phyloP scores from a whole-genome alignment of 2,329 filamentous ascomycete species.

The Diplodia scrobiculata region DNA sequence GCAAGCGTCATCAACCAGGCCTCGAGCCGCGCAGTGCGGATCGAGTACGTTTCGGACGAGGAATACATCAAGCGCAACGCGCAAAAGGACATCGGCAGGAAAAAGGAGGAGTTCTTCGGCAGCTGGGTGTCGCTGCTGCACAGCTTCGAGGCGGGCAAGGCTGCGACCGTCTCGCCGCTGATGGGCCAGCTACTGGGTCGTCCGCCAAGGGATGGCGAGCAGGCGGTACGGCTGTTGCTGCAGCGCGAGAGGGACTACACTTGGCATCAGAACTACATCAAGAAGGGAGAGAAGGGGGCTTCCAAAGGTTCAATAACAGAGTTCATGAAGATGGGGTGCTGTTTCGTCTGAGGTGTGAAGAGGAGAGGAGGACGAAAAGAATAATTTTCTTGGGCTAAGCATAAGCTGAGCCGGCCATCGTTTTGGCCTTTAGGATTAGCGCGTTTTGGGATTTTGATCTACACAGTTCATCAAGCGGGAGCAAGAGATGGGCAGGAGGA shows the following conservation, averaged over 20 bases:
- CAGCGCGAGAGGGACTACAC: slow-evolving; percentile 43
- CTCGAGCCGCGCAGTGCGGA: slow-evolving; percentile 39
- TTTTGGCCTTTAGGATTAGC: slow-evolving; percentile 2
- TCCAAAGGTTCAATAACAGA: neutral
- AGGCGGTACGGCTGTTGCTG: slow-evolving; percentile 27
- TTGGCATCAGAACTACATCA: slow-evolving; percentile 51
- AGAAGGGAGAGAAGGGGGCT: neutral
- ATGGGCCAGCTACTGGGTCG: slow-evolving; percentile 35
- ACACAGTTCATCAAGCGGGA: neutral
- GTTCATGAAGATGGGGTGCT: slow-evolving; percentile 19
- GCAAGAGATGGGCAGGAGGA: neutral
- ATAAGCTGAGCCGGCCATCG: neutral
- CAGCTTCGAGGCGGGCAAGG: slow-evolving; percentile 33
- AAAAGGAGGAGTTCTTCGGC: slow-evolving; percentile 43
- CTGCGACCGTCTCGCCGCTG: slow-evolving; percentile 32
- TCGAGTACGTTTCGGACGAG: slow-evolving; percentile 42
- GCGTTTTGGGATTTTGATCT: slow-evolving; percentile 15
- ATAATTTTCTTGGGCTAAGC: neutral
- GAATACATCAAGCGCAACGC: slow-evolving; percentile 40
- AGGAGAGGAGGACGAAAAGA: neutral
- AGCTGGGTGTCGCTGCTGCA: slow-evolving; percentile 39
- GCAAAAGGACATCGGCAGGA: slow-evolving; percentile 34
- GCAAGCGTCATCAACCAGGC: slow-evolving; percentile 46
- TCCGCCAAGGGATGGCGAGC: slow-evolving; percentile 34
- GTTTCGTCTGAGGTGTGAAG: slow-evolving; percentile 1